Evolutionary conservation across 2,329 filamentous ascomycete species (phyloP).

Genomic region (Epichloe sylvatica): DNA sequence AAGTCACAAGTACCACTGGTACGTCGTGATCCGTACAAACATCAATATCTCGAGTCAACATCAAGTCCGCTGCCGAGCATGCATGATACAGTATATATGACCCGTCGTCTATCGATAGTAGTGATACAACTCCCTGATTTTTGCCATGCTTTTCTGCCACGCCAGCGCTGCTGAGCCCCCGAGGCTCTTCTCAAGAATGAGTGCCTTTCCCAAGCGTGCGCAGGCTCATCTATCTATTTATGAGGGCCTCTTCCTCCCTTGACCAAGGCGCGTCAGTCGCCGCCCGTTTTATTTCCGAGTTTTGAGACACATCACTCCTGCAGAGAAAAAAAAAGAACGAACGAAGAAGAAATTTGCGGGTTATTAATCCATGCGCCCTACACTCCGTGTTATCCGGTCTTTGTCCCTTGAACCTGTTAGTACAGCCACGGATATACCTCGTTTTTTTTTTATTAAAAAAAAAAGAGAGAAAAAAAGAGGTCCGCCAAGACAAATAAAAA

Average conservation of each 20-base stretch:
- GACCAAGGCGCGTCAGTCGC: too few species aligned
- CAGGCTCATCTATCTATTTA: not conserved
- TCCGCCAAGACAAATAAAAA: not conserved
- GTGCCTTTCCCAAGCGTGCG: not conserved
- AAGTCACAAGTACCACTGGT: too few species aligned
- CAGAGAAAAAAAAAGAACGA: not conserved
- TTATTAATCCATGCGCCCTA: not conserved
- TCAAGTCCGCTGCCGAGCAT: too few species aligned
- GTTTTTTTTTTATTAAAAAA: not conserved
- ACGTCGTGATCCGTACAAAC: too few species aligned
- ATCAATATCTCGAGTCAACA: too few species aligned
- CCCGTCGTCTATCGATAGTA: conserved; percentile 17
- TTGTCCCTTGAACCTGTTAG: conserved; percentile 1
- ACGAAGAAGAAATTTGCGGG: not conserved
- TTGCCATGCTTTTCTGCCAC: conserved; percentile 8
- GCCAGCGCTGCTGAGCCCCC: not conserved
- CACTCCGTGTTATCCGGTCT: not conserved
- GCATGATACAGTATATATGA: not conserved
- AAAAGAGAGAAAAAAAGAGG: not conserved
- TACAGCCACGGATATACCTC: conserved; percentile 1
- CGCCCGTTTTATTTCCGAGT: not conserved
- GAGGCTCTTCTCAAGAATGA: too few species aligned
- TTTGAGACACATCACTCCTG: too few species aligned
- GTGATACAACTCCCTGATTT: conserved; percentile 11
- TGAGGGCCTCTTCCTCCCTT: not conserved